Evolutionary conservation across 805 yeast genomes (phyloP).

Genomic region (Kurtzmaniella fragi): DNA sequence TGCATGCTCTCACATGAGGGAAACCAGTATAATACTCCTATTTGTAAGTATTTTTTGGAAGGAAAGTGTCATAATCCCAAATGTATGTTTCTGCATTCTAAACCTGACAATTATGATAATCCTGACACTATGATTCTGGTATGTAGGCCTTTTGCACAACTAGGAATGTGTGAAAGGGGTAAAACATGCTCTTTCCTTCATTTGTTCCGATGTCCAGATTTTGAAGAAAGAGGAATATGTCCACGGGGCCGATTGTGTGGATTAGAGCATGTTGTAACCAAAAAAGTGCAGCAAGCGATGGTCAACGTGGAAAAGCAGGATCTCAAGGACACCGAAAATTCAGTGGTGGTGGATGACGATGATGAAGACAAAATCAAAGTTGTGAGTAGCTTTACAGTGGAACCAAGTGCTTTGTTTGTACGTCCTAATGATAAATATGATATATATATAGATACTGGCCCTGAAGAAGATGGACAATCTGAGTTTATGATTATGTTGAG

Average conservation of each 20-base stretch:
- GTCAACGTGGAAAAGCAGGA: constrained; percentile 12
- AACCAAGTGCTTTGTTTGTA: constrained; percentile 20
- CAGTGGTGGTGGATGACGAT: constrained; percentile 14
- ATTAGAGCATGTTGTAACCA: constrained; percentile 42
- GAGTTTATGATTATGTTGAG: constrained; percentile 14
- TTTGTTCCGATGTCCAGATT: constrained; percentile 64
- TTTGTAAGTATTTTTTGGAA: constrained; percentile 24
- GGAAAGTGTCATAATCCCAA: constrained; percentile 34
- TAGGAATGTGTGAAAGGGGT: constrained; percentile 68
- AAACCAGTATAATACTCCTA: constrained; percentile 51
- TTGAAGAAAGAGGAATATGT: constrained; percentile 57
- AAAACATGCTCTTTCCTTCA: constrained; percentile 53
- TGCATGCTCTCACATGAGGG: constrained; percentile 58
- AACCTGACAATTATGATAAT: constrained; percentile 47
- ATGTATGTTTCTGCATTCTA: constrained; percentile 47
- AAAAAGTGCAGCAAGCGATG: constrained; percentile 22
- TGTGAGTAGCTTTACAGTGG: constrained; percentile 30
- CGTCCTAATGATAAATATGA: constrained; percentile 17
- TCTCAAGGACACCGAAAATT: too few species aligned
- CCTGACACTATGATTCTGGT: constrained; percentile 34
- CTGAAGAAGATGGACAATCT: too few species aligned
- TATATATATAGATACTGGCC: constrained; percentile 16
- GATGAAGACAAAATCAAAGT: constrained; percentile 8
- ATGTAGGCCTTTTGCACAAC: constrained; percentile 64
- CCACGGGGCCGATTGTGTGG: constrained; percentile 47